phyloP scores from a whole-genome alignment of 768 basidiomycete genomes.

The Udeniomyces megalosporus region DNA sequence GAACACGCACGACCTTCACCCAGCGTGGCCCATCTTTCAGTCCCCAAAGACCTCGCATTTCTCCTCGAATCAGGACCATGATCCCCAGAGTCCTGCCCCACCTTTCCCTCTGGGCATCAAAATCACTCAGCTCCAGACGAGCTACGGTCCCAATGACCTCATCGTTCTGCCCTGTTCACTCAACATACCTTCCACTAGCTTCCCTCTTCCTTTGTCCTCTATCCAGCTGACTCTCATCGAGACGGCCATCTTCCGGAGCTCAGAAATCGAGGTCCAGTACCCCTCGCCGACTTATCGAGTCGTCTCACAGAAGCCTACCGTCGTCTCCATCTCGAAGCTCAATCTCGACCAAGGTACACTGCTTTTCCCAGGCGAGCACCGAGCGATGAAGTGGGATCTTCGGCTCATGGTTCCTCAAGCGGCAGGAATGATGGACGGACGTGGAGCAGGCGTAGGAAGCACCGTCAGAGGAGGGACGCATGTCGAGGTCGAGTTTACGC shows the following conservation, averaged over 20 bases:
- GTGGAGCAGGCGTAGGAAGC: background rate
- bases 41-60: background rate
- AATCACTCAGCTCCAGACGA: background rate
- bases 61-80: too few species aligned
- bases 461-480: conserved; percentile 3
- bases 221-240: conserved; percentile 9
- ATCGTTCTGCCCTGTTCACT: background rate
- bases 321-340: background rate
- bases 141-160: background rate
- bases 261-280: background rate
- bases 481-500: background rate
- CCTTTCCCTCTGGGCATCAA: background rate
- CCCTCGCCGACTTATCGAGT: background rate
- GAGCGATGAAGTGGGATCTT: background rate
- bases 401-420: background rate
- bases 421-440: background rate
- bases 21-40: conserved; percentile 1
- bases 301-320: background rate
- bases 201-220: background rate
- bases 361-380: background rate
- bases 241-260: background rate
- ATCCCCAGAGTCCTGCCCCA: background rate
- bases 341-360: background rate
- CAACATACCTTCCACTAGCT: background rate
- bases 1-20: conserved; percentile 1